These are phyloP conservation scores for Oryza coarctata DNA, from an alignment of 176 grass and related monocot species.

Conservation along the genomic window DNA sequence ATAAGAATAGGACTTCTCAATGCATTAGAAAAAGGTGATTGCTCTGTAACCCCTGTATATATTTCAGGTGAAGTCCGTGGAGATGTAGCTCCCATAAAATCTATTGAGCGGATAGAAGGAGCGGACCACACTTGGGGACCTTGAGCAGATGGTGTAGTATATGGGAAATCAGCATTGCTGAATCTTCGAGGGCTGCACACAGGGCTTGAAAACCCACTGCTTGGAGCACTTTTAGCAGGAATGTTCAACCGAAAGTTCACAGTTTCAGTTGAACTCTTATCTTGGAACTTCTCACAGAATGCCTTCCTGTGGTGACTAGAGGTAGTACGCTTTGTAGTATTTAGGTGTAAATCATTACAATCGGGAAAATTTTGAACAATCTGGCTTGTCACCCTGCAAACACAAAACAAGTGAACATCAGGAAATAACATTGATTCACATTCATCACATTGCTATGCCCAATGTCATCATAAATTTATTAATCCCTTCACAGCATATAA, in stretches of 20 bases:
- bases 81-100: constrained; percentile 47
- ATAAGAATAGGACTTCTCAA: constrained; percentile 47
- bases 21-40: constrained; percentile 44
- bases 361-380: constrained; percentile 52
- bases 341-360: constrained; percentile 33
- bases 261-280: constrained; percentile 54
- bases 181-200: constrained; percentile 66
- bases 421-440: background rate
- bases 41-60: constrained; percentile 52
- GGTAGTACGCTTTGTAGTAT: constrained; percentile 25
- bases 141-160: constrained; percentile 26
- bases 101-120: constrained; percentile 45
- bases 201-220: constrained; percentile 74
- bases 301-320: constrained; percentile 45
- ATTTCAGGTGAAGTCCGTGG: constrained; percentile 57
- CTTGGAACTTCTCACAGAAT: constrained; percentile 49
- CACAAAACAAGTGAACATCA: constrained; percentile 27
- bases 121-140: constrained; percentile 49
- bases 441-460: background rate
- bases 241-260: constrained; percentile 67
- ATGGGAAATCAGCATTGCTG: constrained; percentile 56
- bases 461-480: background rate
- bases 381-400: constrained; percentile 50
- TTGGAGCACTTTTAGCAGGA: constrained; percentile 81
- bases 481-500: background rate